phyloP scores from a whole-genome alignment of 768 basidiomycete species.

The Hydnum rufescens region DNA sequence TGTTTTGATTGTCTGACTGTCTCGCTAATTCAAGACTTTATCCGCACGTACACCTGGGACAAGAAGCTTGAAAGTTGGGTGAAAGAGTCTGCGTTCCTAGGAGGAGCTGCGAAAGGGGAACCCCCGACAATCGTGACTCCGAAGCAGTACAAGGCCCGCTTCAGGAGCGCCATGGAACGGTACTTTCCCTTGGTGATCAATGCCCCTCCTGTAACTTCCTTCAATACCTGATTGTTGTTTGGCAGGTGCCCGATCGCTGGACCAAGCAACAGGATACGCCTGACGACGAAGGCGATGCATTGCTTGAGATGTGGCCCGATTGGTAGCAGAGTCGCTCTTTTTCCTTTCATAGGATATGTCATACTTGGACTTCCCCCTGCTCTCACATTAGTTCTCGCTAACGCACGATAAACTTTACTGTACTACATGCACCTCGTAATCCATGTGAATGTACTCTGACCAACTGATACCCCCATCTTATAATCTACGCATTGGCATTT shows the following conservation, averaged over 20 bases:
- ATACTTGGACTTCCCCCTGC: too few relatives aligned
- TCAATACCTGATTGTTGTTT: background rate
- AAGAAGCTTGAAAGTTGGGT: conserved; percentile 98
- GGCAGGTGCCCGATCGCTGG: conserved; percentile 73
- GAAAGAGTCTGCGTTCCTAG: conserved; percentile 83
- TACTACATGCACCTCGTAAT: too few relatives aligned
- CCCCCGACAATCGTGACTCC: conserved; percentile 97
- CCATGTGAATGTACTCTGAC: background rate
- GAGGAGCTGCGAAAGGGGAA: conserved; percentile 61
- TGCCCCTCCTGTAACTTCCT: background rate
- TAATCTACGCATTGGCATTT: background rate
- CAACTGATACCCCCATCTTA: background rate
- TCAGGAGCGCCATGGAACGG: conserved; percentile 72
- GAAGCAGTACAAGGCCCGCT: conserved; percentile 78
- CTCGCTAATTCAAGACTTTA: conserved; percentile 43
- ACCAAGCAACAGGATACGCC: conserved; percentile 68
- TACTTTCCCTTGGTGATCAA: conserved; percentile 63
- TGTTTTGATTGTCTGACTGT: too few relatives aligned
- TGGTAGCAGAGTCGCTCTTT: conserved; percentile 14
- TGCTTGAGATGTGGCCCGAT: conserved; percentile 24
- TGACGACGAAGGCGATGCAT: conserved; percentile 41
- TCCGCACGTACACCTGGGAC: conserved; percentile 94
- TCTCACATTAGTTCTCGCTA: too few relatives aligned
- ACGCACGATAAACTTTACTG: too few relatives aligned
- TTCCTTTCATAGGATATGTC: background rate